Conservation (phyloP, 1,284 basidiomycete genomes). For the Malassezia furfur region DNA sequence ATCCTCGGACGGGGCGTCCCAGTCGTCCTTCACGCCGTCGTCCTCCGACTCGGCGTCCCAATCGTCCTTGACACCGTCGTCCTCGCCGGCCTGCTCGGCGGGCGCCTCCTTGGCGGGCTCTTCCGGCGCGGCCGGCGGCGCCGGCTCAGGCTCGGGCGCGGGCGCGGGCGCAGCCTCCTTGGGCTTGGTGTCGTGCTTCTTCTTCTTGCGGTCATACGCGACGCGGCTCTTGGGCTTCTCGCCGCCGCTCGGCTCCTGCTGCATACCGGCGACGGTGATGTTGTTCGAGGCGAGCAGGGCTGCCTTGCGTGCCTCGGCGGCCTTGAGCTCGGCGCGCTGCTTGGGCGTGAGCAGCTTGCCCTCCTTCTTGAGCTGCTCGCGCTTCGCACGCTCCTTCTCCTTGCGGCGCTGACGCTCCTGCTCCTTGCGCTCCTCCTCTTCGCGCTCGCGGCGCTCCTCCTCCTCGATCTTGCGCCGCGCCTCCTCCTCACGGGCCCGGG, state of each 20-base stretch:
- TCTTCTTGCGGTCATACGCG: conserved; percentile 70
- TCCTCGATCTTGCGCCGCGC: conserved; percentile 39
- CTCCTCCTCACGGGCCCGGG: conserved; percentile 31
- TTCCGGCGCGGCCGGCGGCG: conserved; percentile 31
- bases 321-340: conserved; percentile 86
- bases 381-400: conserved; percentile 44
- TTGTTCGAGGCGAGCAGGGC: conserved; percentile 75
- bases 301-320: conserved; percentile 80
- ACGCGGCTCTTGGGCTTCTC: conserved; percentile 52
- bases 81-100: conserved; percentile 24
- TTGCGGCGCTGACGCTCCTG: conserved; percentile 39
- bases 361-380: conserved; percentile 46
- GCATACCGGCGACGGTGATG: conserved; percentile 77
- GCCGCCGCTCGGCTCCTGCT: conserved; percentile 48
- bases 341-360: conserved; percentile 54
- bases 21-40: conserved; percentile 63
- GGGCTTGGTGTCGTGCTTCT: conserved; percentile 53
- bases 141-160: background rate
- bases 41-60: conserved; percentile 49
- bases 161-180: conserved; percentile 35
- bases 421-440: conserved; percentile 44
- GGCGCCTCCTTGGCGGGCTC: conserved; percentile 20
- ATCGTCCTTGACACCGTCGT: conserved; percentile 48
- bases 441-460: conserved; percentile 41
- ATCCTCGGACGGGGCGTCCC: conserved; percentile 73